phyloP scores from a whole-genome alignment of 2,329 filamentous ascomycete species.

The Davidsoniella virescens region DNA sequence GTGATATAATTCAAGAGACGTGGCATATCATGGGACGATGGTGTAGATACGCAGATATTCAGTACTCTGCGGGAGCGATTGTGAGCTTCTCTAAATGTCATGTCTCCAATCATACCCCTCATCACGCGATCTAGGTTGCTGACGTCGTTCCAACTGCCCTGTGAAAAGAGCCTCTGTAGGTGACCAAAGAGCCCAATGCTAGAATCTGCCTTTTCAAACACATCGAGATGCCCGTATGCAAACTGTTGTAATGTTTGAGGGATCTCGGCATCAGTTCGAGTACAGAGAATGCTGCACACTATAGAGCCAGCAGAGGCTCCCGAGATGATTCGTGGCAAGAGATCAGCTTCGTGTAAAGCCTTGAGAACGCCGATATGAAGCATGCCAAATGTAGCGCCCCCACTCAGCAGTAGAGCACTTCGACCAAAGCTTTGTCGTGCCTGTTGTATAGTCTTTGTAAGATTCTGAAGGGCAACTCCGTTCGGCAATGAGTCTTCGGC shows the following conservation, averaged over 20 bases:
- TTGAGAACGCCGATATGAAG: conserved; percentile 81
- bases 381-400: conserved; percentile 83
- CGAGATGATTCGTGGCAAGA: conserved; percentile 74
- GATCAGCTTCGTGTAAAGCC: conserved; percentile 53
- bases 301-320: conserved; percentile 80
- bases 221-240: conserved; percentile 62
- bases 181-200: conserved; percentile 45
- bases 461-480: conserved; percentile 39
- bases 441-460: conserved; percentile 53
- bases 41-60: conserved; percentile 85
- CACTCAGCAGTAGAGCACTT: conserved; percentile 67
- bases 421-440: conserved; percentile 71
- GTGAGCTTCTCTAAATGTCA: conserved; percentile 92
- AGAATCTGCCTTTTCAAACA: conserved; percentile 47
- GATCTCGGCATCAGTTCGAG: conserved; percentile 62
- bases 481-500: conserved; percentile 31
- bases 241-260: conserved; percentile 53
- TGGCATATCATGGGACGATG: conserved; percentile 74
- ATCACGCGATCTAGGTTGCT: conserved; percentile 67
- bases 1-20: conserved; percentile 83
- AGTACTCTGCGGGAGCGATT: conserved; percentile 83
- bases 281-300: conserved; percentile 65
- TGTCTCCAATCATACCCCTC: conserved; percentile 63
- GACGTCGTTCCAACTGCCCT: conserved; percentile 74
- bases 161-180: conserved; percentile 57